Base-by-base conservation (phyloP, 2,329 filamentous ascomycete species). In the Volutella citrinella region DNA sequence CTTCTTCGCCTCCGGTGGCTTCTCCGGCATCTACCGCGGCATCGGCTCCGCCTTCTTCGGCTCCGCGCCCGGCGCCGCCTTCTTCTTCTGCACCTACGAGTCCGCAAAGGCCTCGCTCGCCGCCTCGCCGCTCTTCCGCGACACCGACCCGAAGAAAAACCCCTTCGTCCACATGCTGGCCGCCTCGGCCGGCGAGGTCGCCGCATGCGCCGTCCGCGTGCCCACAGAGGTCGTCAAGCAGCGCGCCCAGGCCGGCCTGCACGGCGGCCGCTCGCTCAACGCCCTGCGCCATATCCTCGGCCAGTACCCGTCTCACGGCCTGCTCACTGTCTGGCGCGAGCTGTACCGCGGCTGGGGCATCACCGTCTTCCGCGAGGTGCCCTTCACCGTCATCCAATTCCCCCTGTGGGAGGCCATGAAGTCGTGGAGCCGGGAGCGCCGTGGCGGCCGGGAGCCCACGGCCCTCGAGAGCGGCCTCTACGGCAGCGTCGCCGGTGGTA, bases 181-280 rank as follows among this genome's bases (percentile, higher is more conserved):
- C 2, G 93, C 90, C 2, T 86, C 80, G 27, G 57, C 90, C 27
- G 94, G 93, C 33, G 93, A 98, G 64, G 73, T 97, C 3, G 88
- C 91, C 4, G 94, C 93, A 1, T 98, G 93, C 63, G 81, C 89
- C 2, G 82, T 98, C 7, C 74, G 93, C 34, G 93, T 98, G 14
- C 93, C 93, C 8, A 97, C 90, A 1, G 93, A 98, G 60, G 93
- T 98, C 5, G 78, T 98, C 53, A 98, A 98, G 75, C 93, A 97
- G 72, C 77, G 94, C 39, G 90, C 93, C 13, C 93, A 98, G 65
- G 93, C 93, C 0, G 80, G 82, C 6, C 81, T 90, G 54, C 83
- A 90, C 64, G 80, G 86, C 6, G 82, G 81, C 3, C 81, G 78
- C 6, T 85, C 80, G 10, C 60, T 79, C 12, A 66, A 72, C 0